phyloP scores from a whole-genome alignment of 768 basidiomycete genomes.

The Tylopilus sp. region DNA sequence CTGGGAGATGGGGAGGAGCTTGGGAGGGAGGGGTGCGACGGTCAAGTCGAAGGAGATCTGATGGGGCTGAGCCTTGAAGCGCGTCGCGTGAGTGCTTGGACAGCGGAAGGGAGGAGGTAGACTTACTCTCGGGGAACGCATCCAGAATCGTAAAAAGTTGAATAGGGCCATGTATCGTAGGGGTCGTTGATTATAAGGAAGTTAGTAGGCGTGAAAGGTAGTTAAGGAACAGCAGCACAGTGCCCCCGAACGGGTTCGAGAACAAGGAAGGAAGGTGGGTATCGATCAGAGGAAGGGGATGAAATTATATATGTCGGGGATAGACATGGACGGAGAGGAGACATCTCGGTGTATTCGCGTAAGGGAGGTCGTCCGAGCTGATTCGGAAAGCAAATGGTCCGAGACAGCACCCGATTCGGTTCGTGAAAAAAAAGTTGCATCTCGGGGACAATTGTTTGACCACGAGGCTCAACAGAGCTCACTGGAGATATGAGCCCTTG shows the following conservation, averaged over 20 bases:
- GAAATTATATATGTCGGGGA: conserved; percentile 29
- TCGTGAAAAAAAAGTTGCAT: background rate
- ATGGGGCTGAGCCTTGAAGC: conserved; percentile 30
- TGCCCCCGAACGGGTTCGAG: conserved; percentile 19
- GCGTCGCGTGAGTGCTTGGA: conserved; percentile 6
- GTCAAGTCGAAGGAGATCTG: conserved; percentile 40
- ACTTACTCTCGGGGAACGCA: conserved; percentile 26
- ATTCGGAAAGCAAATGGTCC: conserved; percentile 1
- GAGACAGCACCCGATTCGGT: conserved; percentile 7
- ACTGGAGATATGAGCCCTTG: conserved; percentile 16
- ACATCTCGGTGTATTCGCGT: conserved; percentile 25
- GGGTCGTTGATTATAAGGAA: conserved; percentile 21
- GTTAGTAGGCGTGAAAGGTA: conserved; percentile 16
- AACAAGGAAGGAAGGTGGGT: conserved; percentile 14
- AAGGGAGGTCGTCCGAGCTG: conserved; percentile 11
- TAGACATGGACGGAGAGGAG: conserved; percentile 21
- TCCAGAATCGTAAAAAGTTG: conserved; percentile 20
- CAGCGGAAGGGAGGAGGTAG: background rate
- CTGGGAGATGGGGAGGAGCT: conserved; percentile 12
- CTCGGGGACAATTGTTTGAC: conserved; percentile 16
- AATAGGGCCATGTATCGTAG: conserved; percentile 27
- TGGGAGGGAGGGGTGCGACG: conserved; percentile 24
- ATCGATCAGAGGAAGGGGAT: conserved; percentile 13
- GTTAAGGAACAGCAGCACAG: conserved; percentile 12
- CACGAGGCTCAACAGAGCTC: conserved; percentile 13